Conservation (phyloP, 306 rosid genomes). For the Vigna angularis region DNA sequence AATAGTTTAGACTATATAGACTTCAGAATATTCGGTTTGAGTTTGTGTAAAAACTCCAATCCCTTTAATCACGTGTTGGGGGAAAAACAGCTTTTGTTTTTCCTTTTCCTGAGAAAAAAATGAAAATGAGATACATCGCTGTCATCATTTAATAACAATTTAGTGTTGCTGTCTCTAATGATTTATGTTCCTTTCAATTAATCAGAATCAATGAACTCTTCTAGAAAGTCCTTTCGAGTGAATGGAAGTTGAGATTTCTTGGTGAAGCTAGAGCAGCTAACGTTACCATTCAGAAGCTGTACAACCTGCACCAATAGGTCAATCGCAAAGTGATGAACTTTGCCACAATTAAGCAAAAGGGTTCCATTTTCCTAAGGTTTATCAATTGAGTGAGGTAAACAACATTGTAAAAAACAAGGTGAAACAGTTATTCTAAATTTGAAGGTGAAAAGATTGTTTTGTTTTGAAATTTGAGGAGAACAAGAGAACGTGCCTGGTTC, state of each 20-base stretch:
- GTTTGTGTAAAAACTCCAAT: not conserved
- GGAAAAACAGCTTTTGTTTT: not conserved
- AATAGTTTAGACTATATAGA: too few species aligned
- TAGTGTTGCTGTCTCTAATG: slow-evolving; percentile 12
- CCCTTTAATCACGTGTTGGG: not conserved
- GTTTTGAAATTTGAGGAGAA: not conserved
- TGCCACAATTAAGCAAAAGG: not conserved
- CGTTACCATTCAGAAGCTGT: slow-evolving; percentile 68
- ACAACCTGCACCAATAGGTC: slow-evolving; percentile 61
- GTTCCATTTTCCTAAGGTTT: not conserved
- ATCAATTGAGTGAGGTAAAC: not conserved
- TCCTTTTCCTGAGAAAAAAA: not conserved
- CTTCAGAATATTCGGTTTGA: not conserved
- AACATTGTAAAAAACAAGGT: too few species aligned
- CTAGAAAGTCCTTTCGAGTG: slow-evolving; percentile 52
- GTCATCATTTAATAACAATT: slow-evolving; percentile 3
- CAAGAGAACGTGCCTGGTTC: slow-evolving; percentile 63
- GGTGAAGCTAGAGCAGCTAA: slow-evolving; percentile 63
- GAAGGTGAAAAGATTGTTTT: slow-evolving; percentile 9
- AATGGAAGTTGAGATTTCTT: slow-evolving; percentile 60
- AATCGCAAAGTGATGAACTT: slow-evolving; percentile 4
- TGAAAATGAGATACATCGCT: not conserved
- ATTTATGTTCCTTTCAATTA: slow-evolving; percentile 34
- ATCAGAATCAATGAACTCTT: slow-evolving; percentile 57
- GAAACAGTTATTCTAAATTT: not conserved